Evolutionary conservation across 2,329 filamentous ascomycete species (phyloP), one percentile per base, ranked within the genome.

Genomic region (Calycina herbarum): DNA sequence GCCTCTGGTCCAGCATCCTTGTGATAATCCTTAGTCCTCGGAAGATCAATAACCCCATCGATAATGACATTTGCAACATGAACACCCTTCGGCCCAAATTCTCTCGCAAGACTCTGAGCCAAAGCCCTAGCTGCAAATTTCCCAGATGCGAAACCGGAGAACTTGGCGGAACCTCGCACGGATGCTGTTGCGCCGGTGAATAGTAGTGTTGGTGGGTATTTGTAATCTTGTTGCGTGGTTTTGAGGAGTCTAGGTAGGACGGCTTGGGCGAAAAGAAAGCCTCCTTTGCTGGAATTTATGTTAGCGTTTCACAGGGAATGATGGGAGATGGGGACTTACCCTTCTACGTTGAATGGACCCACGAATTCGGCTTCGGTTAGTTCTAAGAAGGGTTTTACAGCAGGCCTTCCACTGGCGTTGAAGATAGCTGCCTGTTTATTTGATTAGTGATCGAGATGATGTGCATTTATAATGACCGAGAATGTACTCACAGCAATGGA

Each of bases 151-250:
- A 97, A 96, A 7, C 85, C 79, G 0, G 87, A 81, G 76, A 93
- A 90, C 13, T 81, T 80, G 0, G 91, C 87, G 11, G 87, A 89
- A 3, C 90, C 91, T 72, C 89, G 90, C 20, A 94, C 71, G 0
- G 89, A 92, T 0, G 92, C 93, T 0, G 93, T 96, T 0, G 93
- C 93, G 38, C 93, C 93, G 0, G 93, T 96, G 78, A 96, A 91
- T 73, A 97, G 89, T 24, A 97, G 81, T 0, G 90, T 89, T 0
- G 93, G 93, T 4, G 93, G 91, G 73, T 92, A 78, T 38, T 84
- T 81, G 56, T 80, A 78, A 0, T 77, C 76, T 51, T 15, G 48
- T 40, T 77, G 72, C 0, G 87, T 84, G 0, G 88, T 82, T 27
- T 87, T 82, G 1, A 94, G 82, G 1, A 96, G 84, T 0, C 89